Percentiles rank a stretch among this genome's conserved stretches.
Conservation (phyloP, 1,284 basidiomycete species). For the Naganishia cerealis region DNA sequence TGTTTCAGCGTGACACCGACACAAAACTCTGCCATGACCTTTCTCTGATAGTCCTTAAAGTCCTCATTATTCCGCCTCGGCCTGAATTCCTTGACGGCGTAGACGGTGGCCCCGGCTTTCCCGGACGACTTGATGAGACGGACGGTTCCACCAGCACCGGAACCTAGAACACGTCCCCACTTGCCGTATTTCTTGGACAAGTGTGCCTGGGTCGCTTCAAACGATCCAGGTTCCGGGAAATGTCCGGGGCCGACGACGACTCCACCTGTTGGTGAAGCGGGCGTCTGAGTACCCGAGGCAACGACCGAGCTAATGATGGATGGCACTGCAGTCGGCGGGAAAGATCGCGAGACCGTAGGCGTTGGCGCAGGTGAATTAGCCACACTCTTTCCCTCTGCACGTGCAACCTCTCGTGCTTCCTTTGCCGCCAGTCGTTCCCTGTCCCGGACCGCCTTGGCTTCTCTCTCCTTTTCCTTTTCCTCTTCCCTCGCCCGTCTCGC, state of each 20-base stretch:
- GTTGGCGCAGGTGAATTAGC: conserved; percentile 30
- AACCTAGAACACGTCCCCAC: conserved; percentile 93
- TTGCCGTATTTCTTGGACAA: conserved; percentile 98
- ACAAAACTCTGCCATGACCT: conserved; percentile 97
- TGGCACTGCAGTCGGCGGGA: not conserved
- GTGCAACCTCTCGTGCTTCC: conserved; percentile 25
- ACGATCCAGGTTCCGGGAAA: conserved; percentile 42
- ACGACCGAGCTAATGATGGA: conserved; percentile 24
- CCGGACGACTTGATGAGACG: conserved; percentile 83
- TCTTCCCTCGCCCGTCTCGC: conserved; percentile 40
- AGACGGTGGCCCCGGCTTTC: conserved; percentile 78
- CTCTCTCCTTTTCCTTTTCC: conserved; percentile 41
- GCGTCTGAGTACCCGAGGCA: conserved; percentile 25
- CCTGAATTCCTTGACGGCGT: conserved; percentile 96
- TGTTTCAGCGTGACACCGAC: conserved; percentile 94
- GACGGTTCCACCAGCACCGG: conserved; percentile 95
- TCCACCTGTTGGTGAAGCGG: not conserved
- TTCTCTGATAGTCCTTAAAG: conserved; percentile 98
- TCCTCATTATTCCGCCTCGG: conserved; percentile 81
- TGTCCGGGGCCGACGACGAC: conserved; percentile 32
- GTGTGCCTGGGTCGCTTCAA: conserved; percentile 83
- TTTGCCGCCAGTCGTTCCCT: conserved; percentile 19
- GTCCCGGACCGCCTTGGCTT: conserved; percentile 35
- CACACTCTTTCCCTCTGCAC: conserved; percentile 24
- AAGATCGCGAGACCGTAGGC: conserved; percentile 28